Base-by-base conservation (phyloP, 192 early-diverging fungal species). In the Spizellomyces sp. region DNA sequence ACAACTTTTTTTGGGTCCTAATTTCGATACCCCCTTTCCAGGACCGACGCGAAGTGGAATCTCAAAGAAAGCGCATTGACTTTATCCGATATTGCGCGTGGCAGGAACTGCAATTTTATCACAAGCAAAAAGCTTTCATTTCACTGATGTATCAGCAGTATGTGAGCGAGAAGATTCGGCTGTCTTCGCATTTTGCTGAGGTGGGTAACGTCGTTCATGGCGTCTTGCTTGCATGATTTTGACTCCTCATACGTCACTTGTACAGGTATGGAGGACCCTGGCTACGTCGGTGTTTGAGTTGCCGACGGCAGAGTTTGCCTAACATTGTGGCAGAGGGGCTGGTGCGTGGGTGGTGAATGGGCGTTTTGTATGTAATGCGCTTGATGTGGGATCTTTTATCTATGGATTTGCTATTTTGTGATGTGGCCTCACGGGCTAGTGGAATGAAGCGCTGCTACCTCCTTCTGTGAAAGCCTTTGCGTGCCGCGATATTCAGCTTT, bases 111-210 rank as follows among this genome's bases (percentile, higher is more conserved):
- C 79, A 72, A 0, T 84, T 79, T 64, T 83, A 80, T 42, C 89
- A 90, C 69, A 82, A 86, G 76, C 84, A 85, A 58, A 82, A 88
- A 27, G 81, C 78, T 0, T 77, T 78, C 60, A 71, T 89, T 15
- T 84, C 85, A 6, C 55, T 76, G 46, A 77, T 88, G 75, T 90
- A 88, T 65, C 88, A 89, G 66, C 77, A 68, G 45, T 88, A 81
- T 81, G 83, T 87, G 1, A 76, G 80, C 27, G 85, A 87, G 27
- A 81, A 88, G 73, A 80, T 87, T 55, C 82, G 83, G 65, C 78
- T 83, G 43, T 64, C 82, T 4, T 74, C 77, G 56, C 79, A 86
- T 56, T 67, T 80, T 36, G 70, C 77, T 50, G 84, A 88, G 75
- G 69, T 70, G 15, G 45, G 67, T 48, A 6, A 12, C 14, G 48